Evolutionary conservation across 2,329 filamentous ascomycete species (phyloP).

Genomic region (Tetracladium maxilliforme): DNA sequence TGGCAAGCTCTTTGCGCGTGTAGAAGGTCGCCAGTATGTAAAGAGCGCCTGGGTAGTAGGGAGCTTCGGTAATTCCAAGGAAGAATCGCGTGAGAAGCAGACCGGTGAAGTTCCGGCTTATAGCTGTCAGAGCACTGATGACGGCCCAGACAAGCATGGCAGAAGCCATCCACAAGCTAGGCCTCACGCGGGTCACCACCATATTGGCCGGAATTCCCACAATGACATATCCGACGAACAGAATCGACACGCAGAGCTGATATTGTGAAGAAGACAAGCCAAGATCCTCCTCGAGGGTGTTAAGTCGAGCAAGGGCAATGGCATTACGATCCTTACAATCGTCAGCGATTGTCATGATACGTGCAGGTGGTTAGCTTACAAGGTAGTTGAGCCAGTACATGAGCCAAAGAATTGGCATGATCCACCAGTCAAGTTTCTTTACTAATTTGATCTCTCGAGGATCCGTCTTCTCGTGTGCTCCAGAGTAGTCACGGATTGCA

Average conservation of each 20-base stretch:
- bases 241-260: slow-evolving; percentile 12
- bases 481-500: slow-evolving; percentile 24
- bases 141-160: slow-evolving; percentile 19
- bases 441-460: slow-evolving; percentile 23
- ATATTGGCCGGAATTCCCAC: slow-evolving; percentile 23
- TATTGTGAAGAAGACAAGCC: slow-evolving; percentile 19
- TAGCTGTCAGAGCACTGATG: slow-evolving; percentile 16
- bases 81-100: slow-evolving; percentile 20
- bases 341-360: no score
- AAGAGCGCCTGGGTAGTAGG: slow-evolving; percentile 30
- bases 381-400: slow-evolving; percentile 13
- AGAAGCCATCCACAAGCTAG: slow-evolving; percentile 23
- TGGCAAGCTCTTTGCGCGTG: slow-evolving; percentile 30
- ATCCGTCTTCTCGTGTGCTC: slow-evolving; percentile 21
- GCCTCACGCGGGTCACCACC: slow-evolving; percentile 19
- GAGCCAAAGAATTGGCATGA: slow-evolving; percentile 17
- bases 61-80: slow-evolving; percentile 7
- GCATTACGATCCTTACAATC: slow-evolving; percentile 8
- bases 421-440: slow-evolving; percentile 22
- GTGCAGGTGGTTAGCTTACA: no score
- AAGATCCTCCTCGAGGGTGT: slow-evolving; percentile 17
- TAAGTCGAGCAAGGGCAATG: slow-evolving; percentile 9
- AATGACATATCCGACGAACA: slow-evolving; percentile 14
- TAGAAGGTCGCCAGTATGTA: slow-evolving; percentile 39
- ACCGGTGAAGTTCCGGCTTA: slow-evolving; percentile 21